phyloP scores from a whole-genome alignment of 1,139 yeast species.

The Nadsonia commutata region DNA sequence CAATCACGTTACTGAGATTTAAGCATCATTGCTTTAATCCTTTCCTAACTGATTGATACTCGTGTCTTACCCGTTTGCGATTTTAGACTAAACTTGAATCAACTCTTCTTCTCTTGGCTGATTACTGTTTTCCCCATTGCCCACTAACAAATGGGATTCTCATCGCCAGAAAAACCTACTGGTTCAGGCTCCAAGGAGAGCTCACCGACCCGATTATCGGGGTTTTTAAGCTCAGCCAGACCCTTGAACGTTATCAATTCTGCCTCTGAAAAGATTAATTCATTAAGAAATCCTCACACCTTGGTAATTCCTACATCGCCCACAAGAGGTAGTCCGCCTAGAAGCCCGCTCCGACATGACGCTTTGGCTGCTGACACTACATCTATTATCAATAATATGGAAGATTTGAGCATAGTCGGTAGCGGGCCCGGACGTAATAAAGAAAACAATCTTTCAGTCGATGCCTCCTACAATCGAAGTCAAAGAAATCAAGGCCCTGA shows the following conservation, averaged over 20 bases:
- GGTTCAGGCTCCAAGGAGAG: neutral
- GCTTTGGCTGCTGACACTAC: constrained; percentile 10
- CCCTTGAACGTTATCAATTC: constrained; percentile 3
- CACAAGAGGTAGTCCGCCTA: constrained; percentile 8
- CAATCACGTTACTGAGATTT: too few species aligned
- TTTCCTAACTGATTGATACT: too few species aligned
- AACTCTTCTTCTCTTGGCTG: neutral
- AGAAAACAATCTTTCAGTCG: constrained; percentile 1
- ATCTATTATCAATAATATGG: constrained; percentile 14
- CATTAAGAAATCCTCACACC: constrained; percentile 10
- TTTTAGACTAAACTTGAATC: too few species aligned
- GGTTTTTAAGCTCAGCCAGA: neutral
- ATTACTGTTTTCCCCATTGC: neutral
- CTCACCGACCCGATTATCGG: neutral
- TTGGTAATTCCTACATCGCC: constrained; percentile 4
- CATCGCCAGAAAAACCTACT: neutral
- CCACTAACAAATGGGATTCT: neutral
- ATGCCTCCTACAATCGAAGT: constrained; percentile 10
- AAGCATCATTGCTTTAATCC: too few species aligned
- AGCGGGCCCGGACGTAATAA: neutral
- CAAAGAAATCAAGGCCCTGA: constrained; percentile 7
- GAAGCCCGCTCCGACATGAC: constrained; percentile 9
- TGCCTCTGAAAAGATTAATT: constrained; percentile 9
- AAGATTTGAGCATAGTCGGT: constrained; percentile 11
- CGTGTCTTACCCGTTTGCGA: too few species aligned